phyloP scores from a whole-genome alignment of 163 green algal genomes.

The Volvox carteri region DNA sequence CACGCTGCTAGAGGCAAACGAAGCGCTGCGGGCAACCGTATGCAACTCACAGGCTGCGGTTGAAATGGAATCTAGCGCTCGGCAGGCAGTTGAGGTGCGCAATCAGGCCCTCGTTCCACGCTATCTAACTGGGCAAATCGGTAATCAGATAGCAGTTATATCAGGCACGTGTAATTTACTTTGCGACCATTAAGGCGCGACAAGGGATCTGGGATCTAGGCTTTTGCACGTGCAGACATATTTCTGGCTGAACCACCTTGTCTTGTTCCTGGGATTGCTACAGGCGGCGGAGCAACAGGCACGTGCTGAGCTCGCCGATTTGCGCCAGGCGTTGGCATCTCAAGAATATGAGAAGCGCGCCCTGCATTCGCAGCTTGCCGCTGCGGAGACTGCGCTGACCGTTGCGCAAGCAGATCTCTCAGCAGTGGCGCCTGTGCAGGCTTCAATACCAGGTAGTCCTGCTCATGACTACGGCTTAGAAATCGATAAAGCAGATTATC shows the following conservation, averaged over 20 bases:
- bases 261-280: too few species aligned
- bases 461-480: neutral
- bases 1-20: neutral
- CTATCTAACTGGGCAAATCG: too few species aligned
- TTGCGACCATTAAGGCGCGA: too few species aligned
- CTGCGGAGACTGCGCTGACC: neutral
- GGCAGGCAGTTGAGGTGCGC: slow-evolving; percentile 42
- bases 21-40: slow-evolving; percentile 32
- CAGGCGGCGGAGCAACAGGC: neutral
- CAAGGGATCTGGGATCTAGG: too few species aligned
- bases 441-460: neutral
- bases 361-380: slow-evolving; percentile 58
- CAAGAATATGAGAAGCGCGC: neutral
- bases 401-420: neutral
- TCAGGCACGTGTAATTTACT: too few species aligned
- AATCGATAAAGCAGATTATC: too few species aligned
- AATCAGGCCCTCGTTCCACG: too few species aligned
- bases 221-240: too few species aligned
- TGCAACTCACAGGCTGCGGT: neutral
- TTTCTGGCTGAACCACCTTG: too few species aligned
- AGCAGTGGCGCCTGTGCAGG: neutral
- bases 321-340: neutral
- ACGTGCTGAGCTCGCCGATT: neutral
- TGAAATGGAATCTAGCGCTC: slow-evolving; percentile 43
- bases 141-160: too few species aligned